Percentiles rank a stretch among this genome's conserved stretches.
phyloP scores from a whole-genome alignment of 495 filamentous ascomycete species.

The Podospora sp. region DNA sequence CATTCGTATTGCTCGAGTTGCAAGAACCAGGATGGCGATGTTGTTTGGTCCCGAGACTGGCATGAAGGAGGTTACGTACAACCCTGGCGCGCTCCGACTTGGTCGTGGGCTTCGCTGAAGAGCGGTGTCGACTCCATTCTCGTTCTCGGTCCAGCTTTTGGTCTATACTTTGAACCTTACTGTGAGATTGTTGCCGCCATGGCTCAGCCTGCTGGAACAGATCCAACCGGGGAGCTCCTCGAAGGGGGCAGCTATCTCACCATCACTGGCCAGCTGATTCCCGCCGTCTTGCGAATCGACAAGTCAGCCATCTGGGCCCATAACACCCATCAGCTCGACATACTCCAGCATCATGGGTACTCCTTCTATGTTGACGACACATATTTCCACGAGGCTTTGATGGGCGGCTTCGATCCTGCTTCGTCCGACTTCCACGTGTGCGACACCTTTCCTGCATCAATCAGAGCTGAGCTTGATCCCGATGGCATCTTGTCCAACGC shows the following conservation, averaged over 20 bases:
- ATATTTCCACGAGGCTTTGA: not conserved
- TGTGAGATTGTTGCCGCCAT: not conserved
- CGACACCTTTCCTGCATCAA: not conserved
- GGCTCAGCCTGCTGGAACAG: not conserved
- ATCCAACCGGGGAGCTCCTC: not conserved
- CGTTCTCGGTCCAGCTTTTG: not conserved
- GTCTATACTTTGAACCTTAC: not conserved
- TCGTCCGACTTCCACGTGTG: not conserved
- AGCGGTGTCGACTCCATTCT: not conserved
- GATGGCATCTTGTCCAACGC: not conserved
- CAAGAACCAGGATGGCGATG: not conserved
- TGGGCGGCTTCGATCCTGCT: not conserved
- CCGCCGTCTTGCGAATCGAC: not conserved
- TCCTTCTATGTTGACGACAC: not conserved
- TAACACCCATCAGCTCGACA: not conserved
- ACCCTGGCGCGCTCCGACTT: not conserved
- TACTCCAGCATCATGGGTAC: too few relatives aligned
- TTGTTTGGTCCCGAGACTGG: not conserved
- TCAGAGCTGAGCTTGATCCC: too few relatives aligned
- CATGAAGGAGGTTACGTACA: too few relatives aligned
- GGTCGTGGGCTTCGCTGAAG: not conserved
- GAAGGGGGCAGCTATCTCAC: constrained; percentile 1
- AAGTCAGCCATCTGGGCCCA: not conserved
- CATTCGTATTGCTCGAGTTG: not conserved
- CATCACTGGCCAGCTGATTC: not conserved